Evolutionary conservation across 1,139 yeast genomes (phyloP), one percentile per base, ranked within the genome.

Genomic region (Ashbya aceris): DNA sequence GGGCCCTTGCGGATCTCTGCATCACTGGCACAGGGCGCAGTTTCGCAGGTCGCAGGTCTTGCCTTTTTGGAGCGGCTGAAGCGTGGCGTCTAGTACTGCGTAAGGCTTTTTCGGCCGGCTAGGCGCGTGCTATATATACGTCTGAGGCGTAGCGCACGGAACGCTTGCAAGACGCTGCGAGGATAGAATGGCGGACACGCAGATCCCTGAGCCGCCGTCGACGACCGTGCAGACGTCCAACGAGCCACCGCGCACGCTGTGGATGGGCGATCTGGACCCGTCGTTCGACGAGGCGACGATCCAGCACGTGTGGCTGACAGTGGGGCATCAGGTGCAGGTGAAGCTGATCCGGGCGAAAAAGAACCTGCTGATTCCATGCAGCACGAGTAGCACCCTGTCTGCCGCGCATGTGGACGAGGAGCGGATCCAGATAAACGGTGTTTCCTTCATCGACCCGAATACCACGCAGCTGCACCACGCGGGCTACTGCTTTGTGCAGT

Each of bases 251-350:
- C 64, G 77, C 45, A 77, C 83, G 2, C 61, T 86, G 42, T 87
- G 96, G 96, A 89, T 89, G 96, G 97, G 96, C 8, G 96, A 87
- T 60, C 67, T 89, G 38, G 96, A 87, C 53, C 85, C 93, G 1
- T 71, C 77, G 64, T 83, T 93, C 79, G 87, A 83, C 49, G 96
- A 87, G 60, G 68, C 67, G 11, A 70, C 76, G 39, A 76, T 89
- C 40, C 69, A 71, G 33, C 70, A 75, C 42, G 69, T 86, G 41
- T 89, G 96, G 96, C 66, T 64, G 29, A 61, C 67, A 36, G 60
- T 70, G 41, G 76, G 76, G 48, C 68, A 66, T 41, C 55, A 56
- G 7, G 80, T 77, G 40, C 63, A 64, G 40, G 82, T 79, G 45
- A 79, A 79, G 62, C 67, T 79, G 47, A 79, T 79, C 49, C 76